phyloP scores from a whole-genome alignment of 2,329 filamentous ascomycete genomes.

The Amesomyces nigricolor region DNA sequence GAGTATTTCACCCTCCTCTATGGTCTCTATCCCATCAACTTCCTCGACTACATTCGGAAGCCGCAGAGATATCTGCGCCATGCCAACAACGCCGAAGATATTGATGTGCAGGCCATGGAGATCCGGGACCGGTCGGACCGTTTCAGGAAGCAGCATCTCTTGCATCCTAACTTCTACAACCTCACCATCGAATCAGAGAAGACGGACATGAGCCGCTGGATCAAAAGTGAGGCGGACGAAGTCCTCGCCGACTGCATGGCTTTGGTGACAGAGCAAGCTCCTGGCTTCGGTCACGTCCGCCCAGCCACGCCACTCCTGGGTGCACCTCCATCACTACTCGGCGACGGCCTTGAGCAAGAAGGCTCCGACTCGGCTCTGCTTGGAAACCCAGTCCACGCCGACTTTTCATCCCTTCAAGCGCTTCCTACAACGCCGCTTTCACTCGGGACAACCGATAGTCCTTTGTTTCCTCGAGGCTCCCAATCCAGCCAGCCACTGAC shows the following conservation, averaged over 20 bases:
- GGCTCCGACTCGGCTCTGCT: conserved; percentile 18
- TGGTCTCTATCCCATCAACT: conserved; percentile 77
- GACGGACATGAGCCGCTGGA: conserved; percentile 68
- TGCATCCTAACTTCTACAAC: conserved; percentile 81
- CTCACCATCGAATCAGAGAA: conserved; percentile 75
- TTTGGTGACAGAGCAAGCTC: conserved; percentile 41
- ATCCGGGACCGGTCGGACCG: conserved; percentile 70
- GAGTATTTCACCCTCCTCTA: conserved; percentile 80
- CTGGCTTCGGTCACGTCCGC: conserved; percentile 1
- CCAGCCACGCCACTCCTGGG: conserved; percentile 10
- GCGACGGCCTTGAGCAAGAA: conserved; percentile 16
- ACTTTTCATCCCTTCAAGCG: conserved; percentile 3
- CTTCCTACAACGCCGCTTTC: conserved; percentile 5
- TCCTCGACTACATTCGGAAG: conserved; percentile 80
- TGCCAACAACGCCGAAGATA: conserved; percentile 64
- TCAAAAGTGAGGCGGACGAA: conserved; percentile 73
- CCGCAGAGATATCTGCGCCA: conserved; percentile 72
- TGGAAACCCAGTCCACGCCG: conserved; percentile 9
- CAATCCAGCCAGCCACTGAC: conserved; percentile 48
- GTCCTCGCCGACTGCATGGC: conserved; percentile 75
- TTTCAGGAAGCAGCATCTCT: conserved; percentile 65
- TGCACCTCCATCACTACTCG: neutral
- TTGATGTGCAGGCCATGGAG: conserved; percentile 72
- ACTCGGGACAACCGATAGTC: conserved; percentile 16
- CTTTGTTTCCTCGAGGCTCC: conserved; percentile 40